Percentiles rank a stretch among this genome's conserved stretches.
Conservation (phyloP, 2,329 filamentous ascomycete species). For the Drechslerella stenobrocha region DNA sequence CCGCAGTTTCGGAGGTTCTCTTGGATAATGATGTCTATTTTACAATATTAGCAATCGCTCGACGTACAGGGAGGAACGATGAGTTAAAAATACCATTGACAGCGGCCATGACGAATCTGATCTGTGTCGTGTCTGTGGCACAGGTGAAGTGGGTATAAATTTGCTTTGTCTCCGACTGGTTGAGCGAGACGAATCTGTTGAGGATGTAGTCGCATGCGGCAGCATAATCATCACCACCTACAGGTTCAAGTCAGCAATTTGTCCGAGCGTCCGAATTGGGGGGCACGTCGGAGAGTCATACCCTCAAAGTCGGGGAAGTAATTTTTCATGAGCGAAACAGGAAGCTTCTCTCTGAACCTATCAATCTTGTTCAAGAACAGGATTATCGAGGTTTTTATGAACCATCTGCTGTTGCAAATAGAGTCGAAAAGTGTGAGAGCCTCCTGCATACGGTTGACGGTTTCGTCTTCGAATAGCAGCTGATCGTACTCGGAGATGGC, state of each 20-base stretch:
- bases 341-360: constrained; percentile 73
- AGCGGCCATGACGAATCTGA: constrained; percentile 98
- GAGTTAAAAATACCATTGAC: constrained; percentile 82
- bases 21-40: constrained; percentile 96
- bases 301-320: constrained; percentile 78
- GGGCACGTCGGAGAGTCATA: constrained; percentile 48
- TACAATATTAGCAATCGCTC: constrained; percentile 3
- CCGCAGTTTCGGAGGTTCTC: constrained; percentile 97
- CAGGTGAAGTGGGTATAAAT: constrained; percentile 99
- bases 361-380: constrained; percentile 77
- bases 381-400: constrained; percentile 73
- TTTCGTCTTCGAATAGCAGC: constrained; percentile 93
- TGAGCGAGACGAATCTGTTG: constrained; percentile 96
- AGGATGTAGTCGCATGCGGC: constrained; percentile 98
- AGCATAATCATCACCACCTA: constrained; percentile 89
- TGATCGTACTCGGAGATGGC: constrained; percentile 98
- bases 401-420: constrained; percentile 73
- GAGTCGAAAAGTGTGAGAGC: constrained; percentile 72
- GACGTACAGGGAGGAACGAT: background rate
- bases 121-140: constrained; percentile 97
- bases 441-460: constrained; percentile 77
- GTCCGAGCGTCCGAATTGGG: no score
- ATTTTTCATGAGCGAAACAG: constrained; percentile 73
- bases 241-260: no score
- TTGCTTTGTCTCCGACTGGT: constrained; percentile 99